Base-by-base conservation (phyloP, 2,329 filamentous ascomycete genomes). In the Nothomitra cinnamomea region DNA sequence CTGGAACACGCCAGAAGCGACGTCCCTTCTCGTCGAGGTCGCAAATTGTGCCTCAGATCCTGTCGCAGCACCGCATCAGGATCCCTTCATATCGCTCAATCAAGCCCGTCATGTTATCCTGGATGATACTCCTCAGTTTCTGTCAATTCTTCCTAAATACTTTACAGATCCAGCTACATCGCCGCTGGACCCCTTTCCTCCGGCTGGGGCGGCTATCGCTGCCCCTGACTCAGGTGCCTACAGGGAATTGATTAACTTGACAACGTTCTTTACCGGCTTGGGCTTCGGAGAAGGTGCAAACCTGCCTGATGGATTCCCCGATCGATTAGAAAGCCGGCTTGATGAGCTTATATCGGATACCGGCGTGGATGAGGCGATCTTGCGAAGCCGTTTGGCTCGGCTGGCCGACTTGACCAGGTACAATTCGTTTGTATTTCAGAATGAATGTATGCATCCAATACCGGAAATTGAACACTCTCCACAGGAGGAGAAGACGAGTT, bases 141-240 rank as follows among this genome's bases (percentile, higher is more conserved):
- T 90, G 60, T 74, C 78, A 0, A 70, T 84, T 40, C 73, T 92
- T 5, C 86, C 88, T 0, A 72, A 74, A 1, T 67, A 70, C 7
- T 75, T 87, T 60, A 79, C 87, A 10, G 72, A 76, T 17, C 70
- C 74, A 35, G 72, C 80, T 48, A 80, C 82, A 1, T 88, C 84
- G 57, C 79, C 86, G 17, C 92, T 87, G 21, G 89, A 95, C 62
- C 87, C 87, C 1, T 69, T 95, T 13, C 87, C 88, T 19, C 89
- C 88, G 1, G 66, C 74, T 0, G 68, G 77, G n/a, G 19, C 2
- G 22, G 21, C 2, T 10, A 2, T 3, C 2, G 12, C 7, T 22
- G 43, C 7, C 43, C 8, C 21, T 25, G 43, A 47, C 17, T 15
- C 38, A 13, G 38, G 38, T 10, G 25, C 24, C n/a, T 13, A 5